Base-by-base conservation (phyloP, 805 yeast genomes). In the Saccharomycopsis sp. region DNA sequence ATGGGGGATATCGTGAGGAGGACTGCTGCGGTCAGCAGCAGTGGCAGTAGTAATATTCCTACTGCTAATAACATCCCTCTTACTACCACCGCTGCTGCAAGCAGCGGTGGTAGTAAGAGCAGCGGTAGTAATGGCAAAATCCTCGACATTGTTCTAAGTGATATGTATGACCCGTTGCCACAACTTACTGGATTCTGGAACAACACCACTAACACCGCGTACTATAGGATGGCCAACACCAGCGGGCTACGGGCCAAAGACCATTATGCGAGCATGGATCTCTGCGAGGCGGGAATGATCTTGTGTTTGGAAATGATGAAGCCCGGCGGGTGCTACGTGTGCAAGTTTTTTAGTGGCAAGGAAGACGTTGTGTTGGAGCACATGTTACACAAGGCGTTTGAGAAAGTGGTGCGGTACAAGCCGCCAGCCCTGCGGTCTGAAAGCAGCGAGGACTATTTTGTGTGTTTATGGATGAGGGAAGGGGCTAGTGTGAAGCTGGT, bases 151-250 rank as follows among this genome's bases (percentile, higher is more conserved):
- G 73, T 82, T 36, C 53, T 82, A 39, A 81, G 89, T 64, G 94
- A 83, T 65, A 82, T 82, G 94, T 81, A 80, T 68, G 89, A 68
- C 56, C 80, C 77, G 36, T 61, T 68, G 64, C 65, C 72, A 37
- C 77, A 72, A 51, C 56, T 58, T 22, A 53, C 63, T 18, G 75
- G 75, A 4, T 73, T 62, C 55, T 67, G 74, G 69, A 67, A 65
- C 55, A 64, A 73, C 61, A 73, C 81, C 68, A 75, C 84, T 78
- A 80, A 79, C 77, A 72, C 71, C 41, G 76, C 95, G 35, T 81
- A 77, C 57, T 66, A 67, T 62, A 89, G 96, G 97, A 81, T 89
- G 83, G 83, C 86, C 36, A 89, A 89, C 55, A 85, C 96, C 3
- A 68, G 87, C 10, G 97, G 98, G 3, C 62, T 84, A 30, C 73